These are phyloP conservation scores for Coniochaeta pulveracea DNA, from an alignment of 2,329 filamentous ascomycete species.

Conservation along the genomic window DNA sequence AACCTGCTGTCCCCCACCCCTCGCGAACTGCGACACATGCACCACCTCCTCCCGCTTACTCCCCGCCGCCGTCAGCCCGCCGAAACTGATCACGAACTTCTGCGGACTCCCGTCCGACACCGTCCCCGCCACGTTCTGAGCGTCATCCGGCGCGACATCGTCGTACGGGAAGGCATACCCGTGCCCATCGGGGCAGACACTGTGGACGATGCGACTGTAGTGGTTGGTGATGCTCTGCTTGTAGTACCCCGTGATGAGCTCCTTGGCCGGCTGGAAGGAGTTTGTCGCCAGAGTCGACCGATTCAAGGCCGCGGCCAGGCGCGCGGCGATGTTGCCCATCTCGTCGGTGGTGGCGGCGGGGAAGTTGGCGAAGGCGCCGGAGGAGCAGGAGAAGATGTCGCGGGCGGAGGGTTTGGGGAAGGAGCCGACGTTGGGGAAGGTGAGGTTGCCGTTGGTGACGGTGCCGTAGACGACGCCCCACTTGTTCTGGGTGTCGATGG, in stretches of 20 bases:
- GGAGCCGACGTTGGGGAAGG: constrained; percentile 24
- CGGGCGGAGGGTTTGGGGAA: constrained; percentile 34
- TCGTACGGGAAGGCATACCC: constrained; percentile 67
- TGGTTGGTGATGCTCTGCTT: constrained; percentile 47
- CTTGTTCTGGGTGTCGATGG: constrained; percentile 40
- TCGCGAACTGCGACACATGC: constrained; percentile 5
- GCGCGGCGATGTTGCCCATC: constrained; percentile 54
- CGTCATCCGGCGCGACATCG: constrained; percentile 47
- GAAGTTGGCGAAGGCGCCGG: constrained; percentile 42
- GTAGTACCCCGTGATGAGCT: constrained; percentile 41
- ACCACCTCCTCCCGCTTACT: neutral
- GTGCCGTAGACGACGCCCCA: constrained; percentile 37
- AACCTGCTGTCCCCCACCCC: constrained; percentile 3
- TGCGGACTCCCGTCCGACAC: constrained; percentile 45
- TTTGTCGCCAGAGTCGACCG: constrained; percentile 53
- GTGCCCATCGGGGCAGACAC: constrained; percentile 41
- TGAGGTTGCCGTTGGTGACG: constrained; percentile 25
- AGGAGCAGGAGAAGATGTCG: constrained; percentile 41
- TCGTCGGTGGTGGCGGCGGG: constrained; percentile 26
- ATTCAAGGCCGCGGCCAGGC: constrained; percentile 68
- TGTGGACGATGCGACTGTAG: constrained; percentile 55
- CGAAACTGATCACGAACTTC: constrained; percentile 44
- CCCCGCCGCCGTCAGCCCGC: constrained; percentile 20
- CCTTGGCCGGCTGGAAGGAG: constrained; percentile 38
- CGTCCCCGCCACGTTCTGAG: constrained; percentile 49